Base-by-base conservation (phyloP, 768 basidiomycete genomes). In the Lactarius vividus region DNA sequence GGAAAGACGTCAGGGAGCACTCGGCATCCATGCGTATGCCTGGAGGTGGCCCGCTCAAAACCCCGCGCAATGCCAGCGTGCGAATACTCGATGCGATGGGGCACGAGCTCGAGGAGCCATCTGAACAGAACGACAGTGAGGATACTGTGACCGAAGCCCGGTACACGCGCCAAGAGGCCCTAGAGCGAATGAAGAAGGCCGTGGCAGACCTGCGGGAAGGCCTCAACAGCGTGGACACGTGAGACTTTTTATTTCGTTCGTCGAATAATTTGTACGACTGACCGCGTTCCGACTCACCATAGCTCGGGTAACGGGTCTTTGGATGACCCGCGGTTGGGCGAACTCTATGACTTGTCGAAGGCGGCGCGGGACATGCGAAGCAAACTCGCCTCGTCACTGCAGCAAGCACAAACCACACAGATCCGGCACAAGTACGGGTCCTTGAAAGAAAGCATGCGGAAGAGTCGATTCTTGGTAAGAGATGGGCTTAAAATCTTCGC, bases 51-150 rank as follows among this genome's bases (percentile, higher is more conserved):
- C 40, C 73, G 8, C 71, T 69, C 55, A 55, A 60, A 31, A 72
- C 58, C 8, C 69, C 75, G 59, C 73, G 74, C 11, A 81, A 70
- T 60, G 80, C 74, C 70, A 82, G 79, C 67, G 78, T 90, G 59
- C 82, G 87, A 52, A 76, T 91, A 39, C 81, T 89, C 49, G 89
- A 92, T 72, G 86, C 86, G 8, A 85, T 88, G 83, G 89, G 88
- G 11, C 81, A 78, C 61, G 84, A 86, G 70, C 77, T 88, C 16
- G 79, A 82, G 60, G 78, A 77, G 44, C 44, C 57, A 20, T 72
- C 68, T 29, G 65, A 64, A 37, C 61, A 68, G 20, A 67, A 64
- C 26, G 71, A 73, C 33, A 72, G 72, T 26, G 71, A 72, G 4
- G 66, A 69, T 54, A 54, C 68, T 8, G 39, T 65, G 39, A 68